Base-by-base conservation (phyloP, 1,139 yeast species). In the Lodderomyces margitis region DNA sequence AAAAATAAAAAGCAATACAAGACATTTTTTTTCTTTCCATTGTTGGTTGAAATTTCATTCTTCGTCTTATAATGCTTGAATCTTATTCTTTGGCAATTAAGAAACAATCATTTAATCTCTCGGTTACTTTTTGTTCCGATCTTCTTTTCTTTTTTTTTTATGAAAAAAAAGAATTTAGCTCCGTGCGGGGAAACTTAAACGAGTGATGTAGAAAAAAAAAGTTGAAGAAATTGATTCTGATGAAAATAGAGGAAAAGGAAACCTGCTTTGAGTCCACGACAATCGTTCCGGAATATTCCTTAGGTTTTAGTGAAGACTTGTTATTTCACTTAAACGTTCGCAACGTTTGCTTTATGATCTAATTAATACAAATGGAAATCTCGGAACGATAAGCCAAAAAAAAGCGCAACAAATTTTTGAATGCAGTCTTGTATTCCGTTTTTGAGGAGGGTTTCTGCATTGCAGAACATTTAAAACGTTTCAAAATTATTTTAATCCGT, bases 41-140 rank as follows among this genome's bases (percentile, higher is more conserved):
- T 23, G 5, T 5, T 25, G 16, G 8, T 25, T 25, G 30, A 31
- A 7, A 15, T 28, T 14, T 17, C 7, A 8, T n/a, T n/a, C 11
- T 27, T 6, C 11, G 8, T 30, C 14, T 31, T n/a, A n/a, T n/a
- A 16, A 10, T 31, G 15, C 33, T 19, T 17, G 34, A 15, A 7
- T 30, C 7, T 30, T 30, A 10, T 15, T 30, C 17, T 24, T 30
- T 15, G 5, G 33, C 14, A n/a, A 4, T 9, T 30, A 10, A 7
- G 34, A 31, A 31, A 12, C 10, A 31, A n/a, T 5, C 6, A 31
- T 19, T 32, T 7, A 32, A 32, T 32, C 25, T 21, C 25, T 32
- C 35, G 35, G 35, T 15, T 28, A n/a, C 16, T 28, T 27, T 28
- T 28, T n/a, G 14, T 28, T 28, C 32, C 32, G 32, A 28, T 28